Evolutionary conservation across 208 protist species (phyloP).

Genomic region (Leishmania braziliensis): DNA sequence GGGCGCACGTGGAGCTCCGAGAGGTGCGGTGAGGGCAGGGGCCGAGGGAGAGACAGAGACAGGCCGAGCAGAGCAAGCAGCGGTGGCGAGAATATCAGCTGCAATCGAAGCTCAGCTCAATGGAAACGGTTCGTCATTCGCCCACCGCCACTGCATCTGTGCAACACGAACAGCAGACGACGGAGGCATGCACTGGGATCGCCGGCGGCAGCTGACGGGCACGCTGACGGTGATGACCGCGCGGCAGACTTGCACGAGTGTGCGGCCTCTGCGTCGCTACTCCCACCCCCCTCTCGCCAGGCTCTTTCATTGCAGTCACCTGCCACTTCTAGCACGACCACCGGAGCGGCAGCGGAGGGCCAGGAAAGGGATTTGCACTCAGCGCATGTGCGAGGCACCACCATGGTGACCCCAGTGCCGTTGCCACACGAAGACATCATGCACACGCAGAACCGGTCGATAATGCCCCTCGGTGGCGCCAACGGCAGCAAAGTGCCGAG

Average conservation of each 20-base stretch:
- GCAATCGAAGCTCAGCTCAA: not conserved
- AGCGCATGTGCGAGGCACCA: not conserved
- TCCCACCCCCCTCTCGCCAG: not conserved
- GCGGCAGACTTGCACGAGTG: not conserved
- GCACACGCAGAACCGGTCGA: not conserved
- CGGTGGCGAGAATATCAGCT: not conserved
- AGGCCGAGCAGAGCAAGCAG: not conserved
- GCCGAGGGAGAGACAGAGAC: not conserved
- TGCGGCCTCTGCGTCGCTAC: not conserved
- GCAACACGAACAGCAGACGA: not conserved
- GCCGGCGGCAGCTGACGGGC: not conserved
- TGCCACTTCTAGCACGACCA: not conserved
- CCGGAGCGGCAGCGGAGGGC: not conserved
- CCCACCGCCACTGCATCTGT: not conserved
- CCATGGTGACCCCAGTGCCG: not conserved
- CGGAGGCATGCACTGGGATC: not conserved
- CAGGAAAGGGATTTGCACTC: not conserved
- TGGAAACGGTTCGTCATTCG: not conserved
- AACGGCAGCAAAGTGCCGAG: not conserved
- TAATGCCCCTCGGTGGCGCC: not conserved
- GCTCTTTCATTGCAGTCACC: not conserved
- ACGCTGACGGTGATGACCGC: not conserved
- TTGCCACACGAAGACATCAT: not conserved
- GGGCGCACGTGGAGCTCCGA: not conserved
- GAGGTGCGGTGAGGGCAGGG: not conserved